Evolutionary conservation across 2,329 filamentous ascomycete species (phyloP), one percentile per base, ranked within the genome.

Genomic region (Hymenoscyphus fructigenus): DNA sequence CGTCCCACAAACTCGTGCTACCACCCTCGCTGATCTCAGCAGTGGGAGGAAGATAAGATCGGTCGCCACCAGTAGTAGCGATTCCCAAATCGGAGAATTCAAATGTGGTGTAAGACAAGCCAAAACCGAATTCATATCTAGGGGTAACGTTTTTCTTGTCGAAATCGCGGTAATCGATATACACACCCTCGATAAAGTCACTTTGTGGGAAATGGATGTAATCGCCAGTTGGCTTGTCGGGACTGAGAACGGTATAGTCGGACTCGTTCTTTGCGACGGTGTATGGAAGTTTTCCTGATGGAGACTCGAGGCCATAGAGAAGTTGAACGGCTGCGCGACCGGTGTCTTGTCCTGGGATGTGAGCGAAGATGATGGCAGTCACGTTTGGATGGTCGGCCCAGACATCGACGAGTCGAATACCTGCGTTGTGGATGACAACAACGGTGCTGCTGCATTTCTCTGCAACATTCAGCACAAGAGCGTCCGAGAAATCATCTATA

Each of bases 381-480:
- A 97, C 86, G 32, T 86, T 87, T 0, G 90, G 87, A 0, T 91
- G 78, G 56, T 93, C 87, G 68, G 93, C 88, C 88, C 91, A 90
- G 1, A 0, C 86, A 85, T 89, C 86, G 0, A 89, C 83, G 0
- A 87, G 75, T 0, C 86, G 79, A 20, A 82, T 77, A 0, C 87
- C 87, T 0, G 85, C 85, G 61, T 88, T 88, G 75, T 90, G 86
- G 10, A 89, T 79, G 0, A 88, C 78, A 0, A 89, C 87, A 15
- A 90, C 80, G 0, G 87, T 90, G 70, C 86, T 88, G 69, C 77
- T 80, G 75, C 87, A 89, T 9, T 79, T 76, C 12, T 79, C 86
- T 81, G 73, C 65, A 63, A 23, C 85, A 57, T 83, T 81, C 0
- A 76, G 76, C 55, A 90, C 81, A 0, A 90, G 76, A 0, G 75